Conservation (phyloP, 2,329 filamentous ascomycete species). For the Fusarium xylarioides region DNA sequence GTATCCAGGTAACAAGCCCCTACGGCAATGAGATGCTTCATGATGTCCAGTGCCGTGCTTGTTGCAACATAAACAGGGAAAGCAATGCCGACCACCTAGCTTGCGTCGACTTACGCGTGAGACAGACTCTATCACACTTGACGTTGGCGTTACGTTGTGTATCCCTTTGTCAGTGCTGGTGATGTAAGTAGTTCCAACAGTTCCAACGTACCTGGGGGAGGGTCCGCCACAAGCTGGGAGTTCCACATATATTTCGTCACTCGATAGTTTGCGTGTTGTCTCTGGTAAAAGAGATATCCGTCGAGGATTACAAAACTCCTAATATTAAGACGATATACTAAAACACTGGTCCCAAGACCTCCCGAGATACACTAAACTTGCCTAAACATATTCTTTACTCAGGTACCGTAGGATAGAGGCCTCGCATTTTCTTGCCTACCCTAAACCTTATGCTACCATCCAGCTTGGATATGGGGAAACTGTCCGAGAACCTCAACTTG, state of each 20-base stretch:
- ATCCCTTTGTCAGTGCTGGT: not conserved
- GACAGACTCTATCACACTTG: not conserved
- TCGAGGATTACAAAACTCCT: not conserved
- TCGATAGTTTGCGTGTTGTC: not conserved
- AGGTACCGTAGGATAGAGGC: too few species aligned
- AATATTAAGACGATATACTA: not conserved
- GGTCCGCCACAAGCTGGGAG: not conserved
- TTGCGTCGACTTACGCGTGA: not conserved
- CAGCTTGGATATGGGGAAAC: not conserved
- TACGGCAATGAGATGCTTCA: slow-evolving; percentile 69
- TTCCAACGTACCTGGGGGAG: not conserved
- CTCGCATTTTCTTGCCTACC: not conserved
- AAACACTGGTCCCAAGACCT: not conserved
- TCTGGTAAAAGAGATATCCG: not conserved
- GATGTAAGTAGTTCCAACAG: not conserved
- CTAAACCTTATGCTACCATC: not conserved
- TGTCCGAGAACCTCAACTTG: not conserved
- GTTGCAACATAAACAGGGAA: not conserved
- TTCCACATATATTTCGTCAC: slow-evolving; percentile 28
- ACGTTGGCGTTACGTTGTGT: not conserved
- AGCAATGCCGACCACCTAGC: not conserved
- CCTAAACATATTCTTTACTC: not conserved
- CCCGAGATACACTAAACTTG: not conserved
- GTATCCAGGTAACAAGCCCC: slow-evolving; percentile 78
- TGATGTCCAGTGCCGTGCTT: slow-evolving; percentile 35